Conservation (phyloP, 1,284 basidiomycete species). For the Ganoderma boninense region DNA sequence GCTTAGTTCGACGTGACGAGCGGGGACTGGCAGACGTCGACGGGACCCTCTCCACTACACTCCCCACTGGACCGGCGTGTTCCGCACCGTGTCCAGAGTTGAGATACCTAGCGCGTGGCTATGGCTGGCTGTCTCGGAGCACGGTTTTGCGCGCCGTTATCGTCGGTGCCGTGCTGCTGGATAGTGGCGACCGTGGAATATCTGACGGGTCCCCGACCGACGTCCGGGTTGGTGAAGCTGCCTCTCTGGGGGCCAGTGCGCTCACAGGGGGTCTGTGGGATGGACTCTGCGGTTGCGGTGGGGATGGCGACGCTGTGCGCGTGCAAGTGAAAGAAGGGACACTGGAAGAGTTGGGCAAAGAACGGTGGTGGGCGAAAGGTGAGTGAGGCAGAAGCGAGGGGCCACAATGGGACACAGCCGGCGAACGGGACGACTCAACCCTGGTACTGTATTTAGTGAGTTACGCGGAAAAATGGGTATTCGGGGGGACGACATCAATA, state of each 20-base stretch:
- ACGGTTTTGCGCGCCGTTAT: neutral
- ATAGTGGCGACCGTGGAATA: neutral
- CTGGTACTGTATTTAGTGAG: no score
- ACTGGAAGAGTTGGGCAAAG: neutral
- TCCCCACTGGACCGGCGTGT: neutral
- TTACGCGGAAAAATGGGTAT: neutral
- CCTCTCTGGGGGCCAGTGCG: neutral
- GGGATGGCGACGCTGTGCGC: slow-evolving; percentile 16
- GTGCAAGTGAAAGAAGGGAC: slow-evolving; percentile 5
- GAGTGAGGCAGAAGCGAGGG: neutral
- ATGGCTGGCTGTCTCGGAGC: neutral
- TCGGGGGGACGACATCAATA: no score
- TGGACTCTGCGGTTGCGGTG: neutral
- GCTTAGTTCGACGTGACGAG: slow-evolving; percentile 8
- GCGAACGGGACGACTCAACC: no score
- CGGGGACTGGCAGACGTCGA: slow-evolving; percentile 5
- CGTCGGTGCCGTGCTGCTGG: neutral
- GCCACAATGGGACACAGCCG: no score
- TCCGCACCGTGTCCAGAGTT: neutral
- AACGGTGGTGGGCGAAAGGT: neutral
- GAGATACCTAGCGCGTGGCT: neutral
- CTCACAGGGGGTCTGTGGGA: slow-evolving; percentile 2
- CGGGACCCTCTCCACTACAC: neutral
- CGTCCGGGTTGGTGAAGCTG: neutral
- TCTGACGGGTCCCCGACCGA: neutral